Evolutionary conservation across 352 stramenopile species (phyloP).

Genomic region (Poterioochromonas sp.): DNA sequence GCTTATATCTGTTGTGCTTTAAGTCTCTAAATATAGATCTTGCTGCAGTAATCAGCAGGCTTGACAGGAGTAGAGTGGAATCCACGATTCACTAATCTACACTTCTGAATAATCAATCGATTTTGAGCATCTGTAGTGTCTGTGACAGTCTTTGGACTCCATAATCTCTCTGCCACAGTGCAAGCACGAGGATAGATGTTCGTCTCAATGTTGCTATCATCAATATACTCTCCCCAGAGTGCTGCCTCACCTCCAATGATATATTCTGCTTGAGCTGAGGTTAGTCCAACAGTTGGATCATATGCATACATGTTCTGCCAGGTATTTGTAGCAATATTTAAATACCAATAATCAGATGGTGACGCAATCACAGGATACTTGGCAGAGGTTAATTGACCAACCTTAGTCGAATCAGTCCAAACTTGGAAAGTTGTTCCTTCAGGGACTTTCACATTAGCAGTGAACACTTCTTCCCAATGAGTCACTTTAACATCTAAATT

Average conservation of each 20-base stretch:
- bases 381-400: background rate
- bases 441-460: background rate
- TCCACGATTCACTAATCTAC: conserved; percentile 2
- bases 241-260: conserved; percentile 4
- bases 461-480: conserved; percentile 31
- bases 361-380: conserved; percentile 6
- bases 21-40: conserved; percentile 10
- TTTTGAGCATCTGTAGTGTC: background rate
- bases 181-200: background rate
- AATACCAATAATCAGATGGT: conserved; percentile 26
- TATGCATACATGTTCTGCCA: conserved; percentile 25
- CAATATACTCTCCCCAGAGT: conserved; percentile 11
- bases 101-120: background rate
- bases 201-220: conserved; percentile 10
- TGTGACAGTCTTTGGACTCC: background rate
- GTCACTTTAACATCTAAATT: background rate
- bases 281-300: background rate
- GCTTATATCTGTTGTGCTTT: background rate
- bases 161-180: conserved; percentile 5
- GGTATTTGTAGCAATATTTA: conserved; percentile 3
- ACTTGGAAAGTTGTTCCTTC: background rate
- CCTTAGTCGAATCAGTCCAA: background rate
- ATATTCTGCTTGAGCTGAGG: background rate
- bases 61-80: conserved; percentile 1
- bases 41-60: conserved; percentile 8